These are phyloP conservation scores for Cokeromyces recurvatus DNA, from an alignment of 371 early-diverging fungal species.

Conservation along the genomic window DNA sequence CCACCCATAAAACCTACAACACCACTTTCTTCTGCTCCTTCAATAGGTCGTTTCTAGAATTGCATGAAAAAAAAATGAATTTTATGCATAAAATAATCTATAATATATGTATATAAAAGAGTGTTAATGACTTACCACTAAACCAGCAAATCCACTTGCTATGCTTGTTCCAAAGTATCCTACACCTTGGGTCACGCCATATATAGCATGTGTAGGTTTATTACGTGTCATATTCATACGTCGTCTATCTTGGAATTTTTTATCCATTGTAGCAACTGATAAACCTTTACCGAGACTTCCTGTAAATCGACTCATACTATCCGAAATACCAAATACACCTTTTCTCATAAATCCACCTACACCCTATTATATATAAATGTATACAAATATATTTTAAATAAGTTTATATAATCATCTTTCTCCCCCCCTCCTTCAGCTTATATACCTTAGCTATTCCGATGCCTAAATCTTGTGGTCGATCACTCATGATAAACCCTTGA, in stretches of 20 bases:
- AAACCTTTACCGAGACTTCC: constrained; percentile 87
- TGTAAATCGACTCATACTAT: constrained; percentile 80
- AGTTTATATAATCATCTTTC: too few relatives aligned
- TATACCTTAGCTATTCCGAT: constrained; percentile 80
- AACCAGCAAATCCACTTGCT: constrained; percentile 77
- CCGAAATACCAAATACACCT: constrained; percentile 84
- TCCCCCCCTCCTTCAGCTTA: too few relatives aligned
- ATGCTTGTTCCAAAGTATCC: constrained; percentile 71
- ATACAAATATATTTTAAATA: too few relatives aligned
- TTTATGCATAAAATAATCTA: too few relatives aligned
- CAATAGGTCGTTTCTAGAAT: constrained; percentile 66
- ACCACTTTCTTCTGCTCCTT: constrained; percentile 82
- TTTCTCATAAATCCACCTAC: constrained; percentile 61
- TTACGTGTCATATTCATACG: constrained; percentile 69
- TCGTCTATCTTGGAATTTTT: constrained; percentile 73
- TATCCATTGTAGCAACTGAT: constrained; percentile 83
- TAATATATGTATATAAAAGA: too few relatives aligned
- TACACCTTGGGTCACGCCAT: constrained; percentile 80
- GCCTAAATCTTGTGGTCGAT: constrained; percentile 83
- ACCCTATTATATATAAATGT: constrained; percentile 21
- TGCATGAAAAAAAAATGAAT: neutral
- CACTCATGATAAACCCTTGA: constrained; percentile 86
- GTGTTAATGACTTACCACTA: constrained; percentile 68
- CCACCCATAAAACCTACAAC: constrained; percentile 84
- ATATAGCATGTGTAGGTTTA: constrained; percentile 77